Percentiles rank a stretch among this genome's conserved stretches.
phyloP scores from a whole-genome alignment of 2,329 filamentous ascomycete species.

The Neofusicoccum laricinum region DNA sequence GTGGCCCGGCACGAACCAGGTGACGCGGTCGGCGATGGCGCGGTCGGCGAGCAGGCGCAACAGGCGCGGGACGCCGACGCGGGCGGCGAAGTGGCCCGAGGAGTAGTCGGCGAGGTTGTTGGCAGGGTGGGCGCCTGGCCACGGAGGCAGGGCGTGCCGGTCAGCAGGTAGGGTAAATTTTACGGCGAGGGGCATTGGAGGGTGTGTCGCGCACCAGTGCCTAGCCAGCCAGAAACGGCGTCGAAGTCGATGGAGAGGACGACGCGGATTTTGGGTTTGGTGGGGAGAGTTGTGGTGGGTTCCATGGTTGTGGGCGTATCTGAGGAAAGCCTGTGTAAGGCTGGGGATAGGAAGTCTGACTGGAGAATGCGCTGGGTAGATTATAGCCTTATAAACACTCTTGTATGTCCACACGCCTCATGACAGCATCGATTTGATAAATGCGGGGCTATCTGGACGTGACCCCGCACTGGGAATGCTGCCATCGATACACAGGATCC shows the following conservation, averaged over 20 bases:
- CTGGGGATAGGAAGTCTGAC: too few species aligned
- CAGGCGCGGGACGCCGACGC: constrained; percentile 56
- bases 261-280: constrained; percentile 36
- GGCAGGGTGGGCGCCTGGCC: constrained; percentile 44
- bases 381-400: background rate
- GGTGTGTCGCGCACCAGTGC: constrained; percentile 36
- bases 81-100: constrained; percentile 54
- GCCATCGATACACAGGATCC: too few species aligned
- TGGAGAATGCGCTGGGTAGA: too few species aligned
- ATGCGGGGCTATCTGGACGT: background rate
- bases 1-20: constrained; percentile 62
- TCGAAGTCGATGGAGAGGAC: constrained; percentile 53
- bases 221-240: constrained; percentile 59
- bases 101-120: constrained; percentile 58
- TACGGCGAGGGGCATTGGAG: background rate
- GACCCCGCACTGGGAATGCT: background rate
- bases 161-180: background rate
- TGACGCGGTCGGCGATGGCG: constrained; percentile 51
- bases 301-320: background rate
- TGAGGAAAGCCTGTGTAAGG: too few species aligned
- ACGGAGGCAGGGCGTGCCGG: too few species aligned
- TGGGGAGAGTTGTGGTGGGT: background rate
- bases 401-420: background rate
- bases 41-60: constrained; percentile 54
- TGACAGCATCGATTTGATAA: background rate